These are phyloP conservation scores for Penicillium odoratum DNA, from an alignment of 495 filamentous ascomycete species.

Conservation along the genomic window DNA sequence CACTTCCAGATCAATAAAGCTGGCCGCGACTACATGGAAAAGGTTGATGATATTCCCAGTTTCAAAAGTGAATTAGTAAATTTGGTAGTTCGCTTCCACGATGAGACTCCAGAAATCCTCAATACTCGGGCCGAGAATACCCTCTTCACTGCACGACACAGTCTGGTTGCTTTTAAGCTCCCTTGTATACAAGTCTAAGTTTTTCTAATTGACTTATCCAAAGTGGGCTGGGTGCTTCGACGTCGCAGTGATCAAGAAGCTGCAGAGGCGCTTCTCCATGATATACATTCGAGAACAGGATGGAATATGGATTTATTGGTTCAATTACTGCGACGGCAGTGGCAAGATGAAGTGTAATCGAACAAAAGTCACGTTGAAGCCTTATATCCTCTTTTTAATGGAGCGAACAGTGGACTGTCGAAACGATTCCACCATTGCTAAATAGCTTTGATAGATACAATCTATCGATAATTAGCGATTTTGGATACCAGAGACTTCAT, in stretches of 20 bases:
- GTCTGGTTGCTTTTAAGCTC: constrained; percentile 30
- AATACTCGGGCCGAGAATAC: constrained; percentile 32
- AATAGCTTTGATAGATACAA: too few species aligned
- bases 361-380: too few species aligned
- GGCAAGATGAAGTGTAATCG: constrained; percentile 18
- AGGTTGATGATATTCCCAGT: constrained; percentile 5
- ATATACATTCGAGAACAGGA: constrained; percentile 31
- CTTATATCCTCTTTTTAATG: too few species aligned
- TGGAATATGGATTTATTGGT: constrained; percentile 32
- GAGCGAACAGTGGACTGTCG: too few species aligned
- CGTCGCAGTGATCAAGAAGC: constrained; percentile 28
- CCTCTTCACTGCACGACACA: constrained; percentile 33
- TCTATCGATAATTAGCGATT: too few species aligned
- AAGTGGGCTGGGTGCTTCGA: constrained; percentile 34
- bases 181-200: not conserved
- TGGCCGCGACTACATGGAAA: constrained; percentile 25
- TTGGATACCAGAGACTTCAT: not conserved
- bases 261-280: constrained; percentile 24
- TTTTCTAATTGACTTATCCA: not conserved
- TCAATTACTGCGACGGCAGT: constrained; percentile 25
- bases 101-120: constrained; percentile 25
- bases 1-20: constrained; percentile 17
- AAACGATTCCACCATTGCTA: too few species aligned
- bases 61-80: not conserved
- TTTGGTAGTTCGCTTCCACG: constrained; percentile 25